A percentile compares a stretch with the other conserved stretches of the same genome.
Evolutionary conservation across 75 land plant species (phyloP).

Genomic region (Pinus tabuliformis): DNA sequence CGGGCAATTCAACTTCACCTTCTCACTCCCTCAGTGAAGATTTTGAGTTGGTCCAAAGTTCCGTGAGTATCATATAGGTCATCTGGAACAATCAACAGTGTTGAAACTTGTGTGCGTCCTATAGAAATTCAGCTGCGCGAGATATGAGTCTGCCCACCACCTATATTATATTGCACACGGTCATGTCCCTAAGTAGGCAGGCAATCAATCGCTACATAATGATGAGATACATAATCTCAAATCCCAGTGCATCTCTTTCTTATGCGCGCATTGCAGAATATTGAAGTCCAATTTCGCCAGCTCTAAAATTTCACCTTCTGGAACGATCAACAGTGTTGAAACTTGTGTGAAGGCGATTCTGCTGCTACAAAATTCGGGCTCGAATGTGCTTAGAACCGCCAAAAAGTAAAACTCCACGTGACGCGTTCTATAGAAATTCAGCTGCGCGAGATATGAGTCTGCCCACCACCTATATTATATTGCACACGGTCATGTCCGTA

Average conservation of each 20-base stretch:
- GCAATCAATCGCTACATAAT: no score
- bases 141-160: not conserved
- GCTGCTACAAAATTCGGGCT: not conserved
- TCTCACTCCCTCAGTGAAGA: constrained; percentile 31
- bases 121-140: not conserved
- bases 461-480: not conserved
- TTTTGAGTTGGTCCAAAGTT: constrained; percentile 23
- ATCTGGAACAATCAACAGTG: constrained; percentile 19
- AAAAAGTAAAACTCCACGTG: not conserved
- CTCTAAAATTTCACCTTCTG: not conserved
- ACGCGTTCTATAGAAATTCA: not conserved
- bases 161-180: not conserved
- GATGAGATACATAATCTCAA: not conserved
- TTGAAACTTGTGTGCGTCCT: not conserved
- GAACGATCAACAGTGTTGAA: constrained; percentile 10
- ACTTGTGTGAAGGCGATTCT: constrained; percentile 15
- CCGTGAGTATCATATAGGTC: constrained; percentile 40
- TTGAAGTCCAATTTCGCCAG: not conserved
- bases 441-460: not conserved
- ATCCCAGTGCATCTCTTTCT: not conserved
- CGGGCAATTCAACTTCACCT: constrained; percentile 10
- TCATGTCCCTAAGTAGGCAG: no score
- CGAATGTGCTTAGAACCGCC: not conserved
- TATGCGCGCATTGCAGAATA: not conserved
- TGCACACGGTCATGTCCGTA: no score